Conservation (phyloP, 1,139 yeast species). For the Taphrina communis region DNA sequence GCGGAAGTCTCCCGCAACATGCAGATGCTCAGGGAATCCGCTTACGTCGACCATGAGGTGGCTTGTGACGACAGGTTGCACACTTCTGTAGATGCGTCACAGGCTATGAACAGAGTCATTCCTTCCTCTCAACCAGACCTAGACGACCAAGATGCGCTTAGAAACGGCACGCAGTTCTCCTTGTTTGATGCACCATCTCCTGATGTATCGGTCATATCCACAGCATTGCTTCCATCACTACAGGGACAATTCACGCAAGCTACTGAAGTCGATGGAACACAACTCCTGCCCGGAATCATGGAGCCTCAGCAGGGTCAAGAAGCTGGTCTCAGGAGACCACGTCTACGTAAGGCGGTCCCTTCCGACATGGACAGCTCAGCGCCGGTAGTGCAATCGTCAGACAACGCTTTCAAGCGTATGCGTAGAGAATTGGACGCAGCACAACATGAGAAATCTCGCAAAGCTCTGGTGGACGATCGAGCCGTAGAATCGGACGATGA, state of each 20-base stretch:
- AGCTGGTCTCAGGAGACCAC: not conserved
- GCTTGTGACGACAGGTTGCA: not conserved
- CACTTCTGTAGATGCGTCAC: not conserved
- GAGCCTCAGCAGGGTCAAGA: not conserved
- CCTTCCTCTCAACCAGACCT: constrained; percentile 15
- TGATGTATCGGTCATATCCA: constrained; percentile 11
- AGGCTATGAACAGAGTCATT: not conserved
- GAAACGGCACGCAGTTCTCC: constrained; percentile 40
- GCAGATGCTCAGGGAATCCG: constrained; percentile 10
- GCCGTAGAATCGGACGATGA: constrained; percentile 98
- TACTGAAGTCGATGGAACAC: constrained; percentile 20
- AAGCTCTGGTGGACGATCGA: constrained; percentile 75
- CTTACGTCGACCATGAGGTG: not conserved
- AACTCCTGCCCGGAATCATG: not conserved
- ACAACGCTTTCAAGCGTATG: constrained; percentile 29
- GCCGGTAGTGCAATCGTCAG: not conserved
- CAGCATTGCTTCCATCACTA: not conserved
- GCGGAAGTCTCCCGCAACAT: constrained; percentile 1
- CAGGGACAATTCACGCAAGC: constrained; percentile 32
- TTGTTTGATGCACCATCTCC: constrained; percentile 42
- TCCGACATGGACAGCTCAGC: not conserved
- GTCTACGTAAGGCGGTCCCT: constrained; percentile 21
- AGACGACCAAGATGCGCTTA: not conserved
- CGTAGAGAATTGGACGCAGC: constrained; percentile 47
- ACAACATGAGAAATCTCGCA: constrained; percentile 58